phyloP scores from a whole-genome alignment of 495 filamentous ascomycete genomes.

The Aspergillus diversus region DNA sequence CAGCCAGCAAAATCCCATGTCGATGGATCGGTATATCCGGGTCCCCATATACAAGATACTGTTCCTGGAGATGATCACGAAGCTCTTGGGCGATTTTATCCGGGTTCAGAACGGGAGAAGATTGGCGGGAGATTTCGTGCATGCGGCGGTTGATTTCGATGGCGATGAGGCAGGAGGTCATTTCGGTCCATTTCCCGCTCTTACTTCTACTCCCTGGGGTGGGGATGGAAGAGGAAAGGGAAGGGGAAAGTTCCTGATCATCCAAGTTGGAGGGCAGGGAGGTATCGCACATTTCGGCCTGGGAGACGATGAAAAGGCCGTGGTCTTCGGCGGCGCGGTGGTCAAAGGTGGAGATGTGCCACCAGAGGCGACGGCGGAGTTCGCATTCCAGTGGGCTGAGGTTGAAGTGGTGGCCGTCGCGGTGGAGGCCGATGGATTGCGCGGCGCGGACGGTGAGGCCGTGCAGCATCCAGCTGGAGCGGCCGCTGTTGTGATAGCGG shows the following conservation, averaged over 20 bases:
- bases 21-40: conserved; percentile 39
- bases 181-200: conserved; percentile 33
- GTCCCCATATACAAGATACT: conserved; percentile 33
- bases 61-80: conserved; percentile 22
- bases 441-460: conserved; percentile 53
- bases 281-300: conserved; percentile 28
- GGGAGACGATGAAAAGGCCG: conserved; percentile 34
- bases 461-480: conserved; percentile 47
- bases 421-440: conserved; percentile 53
- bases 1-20: conserved; percentile 28
- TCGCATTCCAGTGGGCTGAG: conserved; percentile 45
- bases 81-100: conserved; percentile 26
- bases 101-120: neutral
- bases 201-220: neutral
- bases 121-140: conserved; percentile 13
- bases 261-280: conserved; percentile 35
- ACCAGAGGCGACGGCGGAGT: conserved; percentile 49
- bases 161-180: conserved; percentile 38
- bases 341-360: conserved; percentile 39
- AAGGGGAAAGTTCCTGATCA: conserved; percentile 28
- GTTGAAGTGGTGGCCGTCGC: conserved; percentile 45
- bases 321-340: conserved; percentile 45
- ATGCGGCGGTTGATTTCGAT: conserved; percentile 33
- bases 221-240: conserved; percentile 14
- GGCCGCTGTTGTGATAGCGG: conserved; percentile 45